Evolutionary conservation across 2,329 filamentous ascomycete species (phyloP).

Genomic region (Alternaria postmessia): DNA sequence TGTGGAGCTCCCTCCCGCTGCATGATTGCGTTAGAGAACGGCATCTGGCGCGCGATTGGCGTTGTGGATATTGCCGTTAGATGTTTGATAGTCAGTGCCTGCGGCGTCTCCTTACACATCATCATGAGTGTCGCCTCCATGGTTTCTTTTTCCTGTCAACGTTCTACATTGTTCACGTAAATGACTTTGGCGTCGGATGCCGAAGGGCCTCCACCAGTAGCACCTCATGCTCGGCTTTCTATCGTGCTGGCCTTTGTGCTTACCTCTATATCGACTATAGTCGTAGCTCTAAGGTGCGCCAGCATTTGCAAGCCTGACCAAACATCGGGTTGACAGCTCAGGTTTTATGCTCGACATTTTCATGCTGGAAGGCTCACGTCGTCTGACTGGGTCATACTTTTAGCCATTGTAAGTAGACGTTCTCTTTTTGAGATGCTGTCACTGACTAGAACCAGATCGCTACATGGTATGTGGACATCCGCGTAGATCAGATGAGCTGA

Average conservation of each 20-base stretch:
- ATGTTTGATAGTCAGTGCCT: slow-evolving; percentile 17
- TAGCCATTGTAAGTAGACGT: slow-evolving; percentile 32
- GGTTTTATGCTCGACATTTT: slow-evolving; percentile 43
- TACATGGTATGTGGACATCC: slow-evolving; percentile 26
- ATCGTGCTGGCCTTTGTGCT: slow-evolving; percentile 36
- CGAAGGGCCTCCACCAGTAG: slow-evolving; percentile 16
- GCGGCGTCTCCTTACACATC: background rate
- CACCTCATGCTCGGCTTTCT: slow-evolving; percentile 33
- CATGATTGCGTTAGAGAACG: slow-evolving; percentile 15
- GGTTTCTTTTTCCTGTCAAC: slow-evolving; percentile 5
- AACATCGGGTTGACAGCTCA: slow-evolving; percentile 7
- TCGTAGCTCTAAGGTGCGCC: slow-evolving; percentile 40
- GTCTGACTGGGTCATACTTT: slow-evolving; percentile 42
- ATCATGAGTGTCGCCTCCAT: background rate
- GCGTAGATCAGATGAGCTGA: background rate
- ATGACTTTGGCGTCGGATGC: background rate
- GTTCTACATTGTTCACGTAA: background rate
- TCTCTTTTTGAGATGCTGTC: background rate
- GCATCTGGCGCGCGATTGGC: slow-evolving; percentile 11
- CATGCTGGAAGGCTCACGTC: slow-evolving; percentile 36
- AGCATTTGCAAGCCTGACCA: background rate
- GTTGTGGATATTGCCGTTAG: slow-evolving; percentile 3
- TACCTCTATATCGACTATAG: slow-evolving; percentile 38
- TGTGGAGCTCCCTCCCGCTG: slow-evolving; percentile 14
- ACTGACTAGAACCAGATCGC: slow-evolving; percentile 33